Conservation (phyloP, 495 filamentous ascomycete species). For the Diplogelasinospora grovesii region DNA sequence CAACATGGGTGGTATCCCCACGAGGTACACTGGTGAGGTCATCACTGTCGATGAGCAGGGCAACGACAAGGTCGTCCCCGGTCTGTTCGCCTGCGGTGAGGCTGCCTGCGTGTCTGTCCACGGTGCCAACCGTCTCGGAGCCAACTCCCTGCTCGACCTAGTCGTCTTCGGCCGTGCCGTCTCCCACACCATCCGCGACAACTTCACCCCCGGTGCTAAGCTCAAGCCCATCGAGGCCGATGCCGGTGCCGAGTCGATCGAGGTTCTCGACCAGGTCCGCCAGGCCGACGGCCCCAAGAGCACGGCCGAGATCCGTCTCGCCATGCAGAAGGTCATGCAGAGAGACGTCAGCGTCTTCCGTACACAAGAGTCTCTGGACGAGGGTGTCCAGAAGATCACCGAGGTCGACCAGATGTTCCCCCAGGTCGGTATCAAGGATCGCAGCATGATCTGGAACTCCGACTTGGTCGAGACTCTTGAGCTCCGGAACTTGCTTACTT, state of each 20-base stretch:
- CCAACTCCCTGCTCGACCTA: conserved; percentile 95
- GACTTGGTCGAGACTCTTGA: conserved; percentile 94
- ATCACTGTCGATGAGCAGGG: conserved; percentile 75
- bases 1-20: conserved; percentile 99
- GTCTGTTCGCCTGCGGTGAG: conserved; percentile 94
- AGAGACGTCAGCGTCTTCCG: conserved; percentile 95
- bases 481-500: conserved; percentile 86
- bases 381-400: conserved; percentile 74
- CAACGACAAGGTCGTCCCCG: conserved; percentile 89
- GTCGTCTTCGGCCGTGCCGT: conserved; percentile 96
- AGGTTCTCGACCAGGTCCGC: conserved; percentile 77
- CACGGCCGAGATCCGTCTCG: conserved; percentile 77
- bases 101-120: conserved; percentile 96
- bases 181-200: conserved; percentile 90
- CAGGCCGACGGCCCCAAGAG: conserved; percentile 76
- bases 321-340: conserved; percentile 98
- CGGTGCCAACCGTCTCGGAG: conserved; percentile 93
- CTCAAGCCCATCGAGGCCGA: conserved; percentile 72
- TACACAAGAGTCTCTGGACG: conserved; percentile 80
- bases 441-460: conserved; percentile 99
- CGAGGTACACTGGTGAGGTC: conserved; percentile 93
- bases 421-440: conserved; percentile 88
- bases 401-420: conserved; percentile 72
- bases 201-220: conserved; percentile 69
- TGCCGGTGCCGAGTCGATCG: conserved; percentile 79